Base-by-base conservation (phyloP, 2,329 filamentous ascomycete species). In the Fusarium drepaniforme region DNA sequence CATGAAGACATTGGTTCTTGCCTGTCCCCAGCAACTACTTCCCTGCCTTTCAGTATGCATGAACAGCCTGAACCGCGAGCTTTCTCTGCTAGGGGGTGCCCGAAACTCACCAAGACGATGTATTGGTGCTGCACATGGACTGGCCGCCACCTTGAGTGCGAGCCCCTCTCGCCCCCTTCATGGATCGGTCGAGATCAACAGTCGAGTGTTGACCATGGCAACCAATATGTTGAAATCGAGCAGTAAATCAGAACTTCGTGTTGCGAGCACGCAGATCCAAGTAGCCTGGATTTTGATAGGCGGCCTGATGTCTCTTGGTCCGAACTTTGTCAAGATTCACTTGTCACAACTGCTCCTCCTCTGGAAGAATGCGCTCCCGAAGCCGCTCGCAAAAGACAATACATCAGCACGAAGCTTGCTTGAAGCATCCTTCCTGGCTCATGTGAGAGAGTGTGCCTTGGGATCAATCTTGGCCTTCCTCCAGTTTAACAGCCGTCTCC, bases 261-360 rank as follows among this genome's bases (percentile, higher is more conserved):
- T 97, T 40, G 97, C 97, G 8, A 94, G 94, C 78, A 98, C 95
- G 2, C 97, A 99, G 80, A 95, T 99, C 28, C 97, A 99, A 81
- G 96, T 99, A 3, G 97, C 97, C 7, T 99, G 97, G 96, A 97
- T 97, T 58, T 86, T 99, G 67, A 97, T 99, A 57, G 97, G 97
- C 42, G 97, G 97, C 0, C 86, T 99, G 65, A 98, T 98, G 96
- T 95, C 96, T 1, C 89, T 99, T 1, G 97, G 97, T 0, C 96
- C 97, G 5, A 98, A 98, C 82, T 99, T 99, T 82, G 96, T 98
- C 83, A 99, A 99, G 84, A 98, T 98, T 28, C 97, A 99, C 83
- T 89, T 99, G 9, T 96, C 96, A 3, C 97, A 99, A 80, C 88
- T 99, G 25, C 91, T 99, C 66, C 86, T 99, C 11, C 86, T 99